Evolutionary conservation across 148 eudicot genomes (phyloP), one percentile per base, ranked within the genome.

Genomic region (Vaccinium corymbosum): DNA sequence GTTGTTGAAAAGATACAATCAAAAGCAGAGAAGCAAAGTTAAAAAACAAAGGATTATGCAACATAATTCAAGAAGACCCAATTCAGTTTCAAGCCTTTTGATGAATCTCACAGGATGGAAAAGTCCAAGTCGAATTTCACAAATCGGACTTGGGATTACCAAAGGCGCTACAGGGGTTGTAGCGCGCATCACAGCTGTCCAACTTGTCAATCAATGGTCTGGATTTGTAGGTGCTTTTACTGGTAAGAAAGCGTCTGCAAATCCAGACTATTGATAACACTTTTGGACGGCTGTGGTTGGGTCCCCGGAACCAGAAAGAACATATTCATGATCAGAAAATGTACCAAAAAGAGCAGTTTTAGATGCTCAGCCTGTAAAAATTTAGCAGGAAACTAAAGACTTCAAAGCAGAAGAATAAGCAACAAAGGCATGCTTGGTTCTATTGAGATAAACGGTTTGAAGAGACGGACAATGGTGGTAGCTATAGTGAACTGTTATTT

Each of bases 1-100:
- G 76, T 81, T 2, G 84, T 75, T 75, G 81, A 81, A 75, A 81
- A 74, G 77, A 50, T 14, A 15, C 84, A 85, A 75, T 83, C 25
- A 85, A 74, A 75, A 81, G 51, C 80, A 81, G 66, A 76, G 29
- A 81, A 80, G 57, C 4, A 27, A 61, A 59, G 10, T 25, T 70
- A 0, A 50, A 49, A 15, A 72, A 66, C 10, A 81, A 66, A 38
- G 53, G n/a, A 52, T 68, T 53, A 68, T 57, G 13, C 52, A 70
- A 78, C 78, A 51, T 49, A 49, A 53, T 53, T 73, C 46, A 38
- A 52, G 27, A 11, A 73, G 20, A 56, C 61, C 46, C 42, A 29
- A 82, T 51, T 59, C 35, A 48, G 42, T 16, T 52, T 72, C 35
- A 5, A 38, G 6, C 38, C n/a, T 59, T 76, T 56, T 42, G 71